Conservation (phyloP, 495 filamentous ascomycete genomes). For the Penicillium desertorum region DNA sequence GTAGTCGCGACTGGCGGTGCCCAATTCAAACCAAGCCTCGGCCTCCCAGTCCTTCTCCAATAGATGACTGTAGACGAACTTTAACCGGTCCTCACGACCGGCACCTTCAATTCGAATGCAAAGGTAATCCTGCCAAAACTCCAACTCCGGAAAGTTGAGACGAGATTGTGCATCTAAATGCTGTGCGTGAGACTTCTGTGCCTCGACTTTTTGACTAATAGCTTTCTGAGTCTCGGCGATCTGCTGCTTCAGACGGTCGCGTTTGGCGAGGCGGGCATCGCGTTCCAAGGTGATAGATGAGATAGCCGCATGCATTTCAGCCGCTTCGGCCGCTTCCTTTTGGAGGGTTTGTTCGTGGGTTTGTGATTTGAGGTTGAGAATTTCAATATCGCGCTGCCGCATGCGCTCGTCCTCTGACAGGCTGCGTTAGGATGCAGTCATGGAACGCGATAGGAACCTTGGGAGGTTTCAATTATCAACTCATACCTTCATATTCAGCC, state of each 20-base stretch:
- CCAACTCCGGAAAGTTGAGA: constrained; percentile 85
- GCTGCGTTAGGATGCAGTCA: constrained; percentile 23
- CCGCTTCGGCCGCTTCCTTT: constrained; percentile 83
- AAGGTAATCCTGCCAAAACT: constrained; percentile 92
- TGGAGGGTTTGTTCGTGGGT: constrained; percentile 76
- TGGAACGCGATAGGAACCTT: not conserved
- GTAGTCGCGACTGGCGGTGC: constrained; percentile 78
- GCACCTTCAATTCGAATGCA: constrained; percentile 88
- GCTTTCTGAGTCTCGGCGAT: constrained; percentile 74
- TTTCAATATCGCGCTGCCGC: constrained; percentile 84
- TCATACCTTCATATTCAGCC: constrained; percentile 80
- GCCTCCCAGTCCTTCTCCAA: constrained; percentile 79
- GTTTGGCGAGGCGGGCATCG: constrained; percentile 68
- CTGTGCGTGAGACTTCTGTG: constrained; percentile 60
- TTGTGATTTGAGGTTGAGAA: constrained; percentile 70
- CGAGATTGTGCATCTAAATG: constrained; percentile 75
- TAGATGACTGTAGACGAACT: constrained; percentile 88
- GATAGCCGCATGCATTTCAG: constrained; percentile 84
- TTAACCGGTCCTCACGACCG: constrained; percentile 78
- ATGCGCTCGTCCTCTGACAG: constrained; percentile 80
- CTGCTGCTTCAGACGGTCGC: constrained; percentile 72
- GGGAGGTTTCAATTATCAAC: constrained; percentile 5
- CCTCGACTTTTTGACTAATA: constrained; percentile 59
- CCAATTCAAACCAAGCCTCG: constrained; percentile 92
- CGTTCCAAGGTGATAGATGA: constrained; percentile 69